phyloP scores from a whole-genome alignment of 305 asterid species.

The Fraxinus sp. region DNA sequence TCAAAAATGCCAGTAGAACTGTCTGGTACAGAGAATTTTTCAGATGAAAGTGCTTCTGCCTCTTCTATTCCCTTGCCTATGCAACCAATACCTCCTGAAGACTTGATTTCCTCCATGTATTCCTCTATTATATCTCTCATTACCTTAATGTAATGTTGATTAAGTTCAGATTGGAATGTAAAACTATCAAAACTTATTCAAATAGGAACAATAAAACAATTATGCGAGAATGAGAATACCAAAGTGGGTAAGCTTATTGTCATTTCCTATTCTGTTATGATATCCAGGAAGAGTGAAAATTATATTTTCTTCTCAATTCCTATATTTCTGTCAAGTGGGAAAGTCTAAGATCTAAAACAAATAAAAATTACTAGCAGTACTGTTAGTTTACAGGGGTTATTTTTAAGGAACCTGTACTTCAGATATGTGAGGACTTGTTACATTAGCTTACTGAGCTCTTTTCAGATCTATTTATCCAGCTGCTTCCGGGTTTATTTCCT shows the following conservation, averaged over 20 bases:
- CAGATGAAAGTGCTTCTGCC: constrained; percentile 34
- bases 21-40: constrained; percentile 30
- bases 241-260: neutral
- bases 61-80: constrained; percentile 39
- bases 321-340: neutral
- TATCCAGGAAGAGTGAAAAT: neutral
- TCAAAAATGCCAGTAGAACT: constrained; percentile 33
- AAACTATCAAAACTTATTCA: neutral
- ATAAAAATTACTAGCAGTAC: neutral
- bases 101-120: constrained; percentile 77
- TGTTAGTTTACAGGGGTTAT: neutral
- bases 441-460: neutral
- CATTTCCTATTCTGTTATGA: constrained; percentile 1
- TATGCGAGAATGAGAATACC: neutral
- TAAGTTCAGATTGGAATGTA: neutral
- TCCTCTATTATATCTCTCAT: constrained; percentile 80
- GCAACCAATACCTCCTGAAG: constrained; percentile 45
- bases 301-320: neutral
- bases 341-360: neutral
- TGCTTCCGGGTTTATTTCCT: neutral
- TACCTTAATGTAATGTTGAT: constrained; percentile 44
- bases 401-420: neutral
- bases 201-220: neutral
- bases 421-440: neutral
- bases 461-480: neutral